Evolutionary conservation across 2,329 filamentous ascomycete genomes (phyloP), one percentile per base, ranked within the genome.

Genomic region (Cadophora sp.): DNA sequence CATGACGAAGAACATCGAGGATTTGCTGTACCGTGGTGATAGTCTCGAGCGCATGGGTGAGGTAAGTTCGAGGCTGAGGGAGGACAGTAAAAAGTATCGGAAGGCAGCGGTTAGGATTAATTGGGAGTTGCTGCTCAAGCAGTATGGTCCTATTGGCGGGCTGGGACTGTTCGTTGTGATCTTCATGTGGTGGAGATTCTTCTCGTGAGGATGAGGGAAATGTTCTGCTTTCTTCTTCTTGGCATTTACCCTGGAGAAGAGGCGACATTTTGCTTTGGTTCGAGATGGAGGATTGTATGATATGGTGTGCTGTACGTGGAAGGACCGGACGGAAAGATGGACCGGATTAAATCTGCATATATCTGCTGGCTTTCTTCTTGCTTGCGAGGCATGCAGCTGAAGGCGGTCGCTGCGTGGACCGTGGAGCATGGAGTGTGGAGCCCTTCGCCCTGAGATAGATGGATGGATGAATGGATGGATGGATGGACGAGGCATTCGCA

Each of bases 1-100:
- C 78, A 99, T 99, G 97, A 98, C 94, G 66, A 98, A 98, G 88
- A 99, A 99, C 80, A 98, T 99, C 74, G 96, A 99, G 84, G 96
- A 99, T 80, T 83, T 99, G 77, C 84, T 99, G 64, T 99, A 99
- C 79, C 86, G 97, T 70, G 96, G 96, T 31, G 96, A 99, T 79
- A 96, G 91, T 76, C 82, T 99, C 74, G 96, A 99, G 82, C 88
- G 94, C 76, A 99, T 99, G 96, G 95, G 96, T 70, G 95, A 98
- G 83, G 91, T 97, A 78, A 97, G 92, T 76, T 91, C 89, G 66
- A 85, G 95, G 70, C 81, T 99, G 79, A 85, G 93, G 71, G 96
- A 99, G 79, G 96, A 99, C 78, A 96, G 92, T 79, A 93, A 91
- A 80, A 98, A 97, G 82, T 99, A 99, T 82, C 89, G 91, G 77